Base-by-base conservation (phyloP, 2,329 filamentous ascomycete genomes). In the Sclerotinia subarctica region DNA sequence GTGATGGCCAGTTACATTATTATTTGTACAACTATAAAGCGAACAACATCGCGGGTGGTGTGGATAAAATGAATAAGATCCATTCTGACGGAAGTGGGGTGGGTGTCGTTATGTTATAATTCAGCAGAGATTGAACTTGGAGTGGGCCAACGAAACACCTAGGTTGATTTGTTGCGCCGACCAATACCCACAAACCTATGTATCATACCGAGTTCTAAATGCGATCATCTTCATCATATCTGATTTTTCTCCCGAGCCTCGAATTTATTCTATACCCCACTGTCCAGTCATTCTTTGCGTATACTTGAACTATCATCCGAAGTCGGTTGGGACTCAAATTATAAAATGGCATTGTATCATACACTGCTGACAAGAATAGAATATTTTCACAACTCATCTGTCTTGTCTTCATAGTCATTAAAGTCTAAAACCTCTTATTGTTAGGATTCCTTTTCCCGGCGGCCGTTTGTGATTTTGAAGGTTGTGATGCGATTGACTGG, bases 1-100 rank as follows among this genome's bases (percentile, higher is more conserved):
- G 95, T 44, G 95, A 99, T 78, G 95, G 95, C 58, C 93, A 95
- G 78, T 83, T 99, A 74, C 93, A 99, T 80, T 99, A 94, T 81
- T 99, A 99, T 79, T 83, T 99, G 44, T 99, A 96, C 85, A 99
- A 99, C 81, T 99, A 97, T 83, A 88, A 93, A 68, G 92, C 93
- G 17, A 89, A 91, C 69, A 88, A 89, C n/a, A 90, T 99, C 75
- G 82, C 87, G 0, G 94, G 95, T 60, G 95, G 95, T 29, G 88
- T 98, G 54, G 89, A 97, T 78, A 85, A 85, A 75, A 87, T 85
- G 76, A 96, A 96, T 77, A 82, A 88, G 74, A 83, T 94, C 51
- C 94, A 97, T 77, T 86, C 89, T 73, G 85, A 86, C 71, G 87
- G 93, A 77, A 95, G 94, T 74, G 94, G 95, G 1, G 88, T 99